These are phyloP conservation scores for Peronosclerospora sorghi DNA, from an alignment of 352 stramenopile species.

Conservation along the genomic window DNA sequence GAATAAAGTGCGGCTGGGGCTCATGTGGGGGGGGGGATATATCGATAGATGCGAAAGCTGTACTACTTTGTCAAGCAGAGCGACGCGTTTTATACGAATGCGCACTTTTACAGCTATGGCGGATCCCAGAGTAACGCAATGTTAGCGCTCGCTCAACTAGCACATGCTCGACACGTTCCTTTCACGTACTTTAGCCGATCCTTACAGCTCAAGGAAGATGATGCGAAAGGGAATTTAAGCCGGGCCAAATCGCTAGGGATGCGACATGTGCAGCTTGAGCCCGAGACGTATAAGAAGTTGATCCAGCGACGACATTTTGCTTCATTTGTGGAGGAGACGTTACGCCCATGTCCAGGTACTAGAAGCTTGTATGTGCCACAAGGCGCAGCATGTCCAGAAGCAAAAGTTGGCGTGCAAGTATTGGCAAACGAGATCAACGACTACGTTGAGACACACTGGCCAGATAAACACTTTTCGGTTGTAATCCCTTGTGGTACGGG, in stretches of 20 bases:
- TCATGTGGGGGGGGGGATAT: not conserved
- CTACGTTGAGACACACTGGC: conserved; percentile 23
- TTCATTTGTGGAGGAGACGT: conserved; percentile 3
- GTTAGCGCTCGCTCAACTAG: conserved; percentile 71
- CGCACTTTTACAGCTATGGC: conserved; percentile 66
- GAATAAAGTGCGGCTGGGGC: not conserved
- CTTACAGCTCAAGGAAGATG: conserved; percentile 13
- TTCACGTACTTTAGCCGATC: conserved; percentile 81
- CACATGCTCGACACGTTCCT: conserved; percentile 48
- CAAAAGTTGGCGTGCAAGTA: conserved; percentile 39
- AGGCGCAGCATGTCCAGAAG: conserved; percentile 53
- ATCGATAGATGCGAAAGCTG: conserved; percentile 69
- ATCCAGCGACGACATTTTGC: conserved; percentile 32
- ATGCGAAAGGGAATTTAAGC: conserved; percentile 31
- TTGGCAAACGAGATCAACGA: conserved; percentile 65
- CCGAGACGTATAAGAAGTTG: conserved; percentile 35
- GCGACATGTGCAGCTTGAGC: conserved; percentile 40
- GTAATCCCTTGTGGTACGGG: conserved; percentile 68
- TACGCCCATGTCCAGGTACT: conserved; percentile 1
- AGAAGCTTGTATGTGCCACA: conserved; percentile 48
- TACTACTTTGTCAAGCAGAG: conserved; percentile 65
- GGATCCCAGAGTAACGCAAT: conserved; percentile 82
- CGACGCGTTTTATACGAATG: conserved; percentile 37
- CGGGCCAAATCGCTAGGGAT: conserved; percentile 45
- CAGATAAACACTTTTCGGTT: conserved; percentile 33